Base-by-base conservation (phyloP, 495 filamentous ascomycete genomes). In the Lasiosphaeria ovina region DNA sequence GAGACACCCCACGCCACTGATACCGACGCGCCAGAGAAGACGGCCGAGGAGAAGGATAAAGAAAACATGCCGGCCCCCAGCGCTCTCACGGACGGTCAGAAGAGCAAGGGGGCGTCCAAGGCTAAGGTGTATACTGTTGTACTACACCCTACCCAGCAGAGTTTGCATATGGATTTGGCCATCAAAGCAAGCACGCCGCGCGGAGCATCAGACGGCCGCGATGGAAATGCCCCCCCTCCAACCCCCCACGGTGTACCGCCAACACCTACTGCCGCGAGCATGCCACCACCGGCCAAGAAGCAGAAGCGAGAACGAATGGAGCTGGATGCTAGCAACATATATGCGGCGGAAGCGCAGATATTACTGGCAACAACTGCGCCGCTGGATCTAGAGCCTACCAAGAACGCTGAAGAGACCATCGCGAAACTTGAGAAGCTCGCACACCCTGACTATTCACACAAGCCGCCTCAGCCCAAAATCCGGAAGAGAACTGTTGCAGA, bases 401-500 rank as follows among this genome's bases (percentile, higher is more conserved):
- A 83, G 58, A 87, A 75, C 63, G 74, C 85, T 11, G 82, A 87
- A 47, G 89, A 90, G 59, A 81, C 84, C 0, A 84, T 90, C 47
- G 77, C 77, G 16, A 75, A 93, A 10, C 77, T 97, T 6, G 82
- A 91, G 51, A 77, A 81, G 38, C 74, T 95, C 67, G 78, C 83
- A 52, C 87, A 92, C 74, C 88, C 92, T 2, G 83, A 90, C 10
- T 91, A 97, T 66, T 81, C 80, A 12, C 81, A 87, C 56, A 79
- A 84, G 35, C 86, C 90, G 35, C 93, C 95, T 1, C 80, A 88
- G 54, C 92, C 91, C 14, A 97, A 96, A 78, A 84, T 85, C 32
- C 83, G 95, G 59, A 98, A 99, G 80, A 84, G 93, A 59, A 99
- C 94, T 0, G 87, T 92, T 10, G 94, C 95, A 6, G 93, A 99